Conservation (phyloP, 2,329 filamentous ascomycete species). For the Stagonosporopsis vannaccii region DNA sequence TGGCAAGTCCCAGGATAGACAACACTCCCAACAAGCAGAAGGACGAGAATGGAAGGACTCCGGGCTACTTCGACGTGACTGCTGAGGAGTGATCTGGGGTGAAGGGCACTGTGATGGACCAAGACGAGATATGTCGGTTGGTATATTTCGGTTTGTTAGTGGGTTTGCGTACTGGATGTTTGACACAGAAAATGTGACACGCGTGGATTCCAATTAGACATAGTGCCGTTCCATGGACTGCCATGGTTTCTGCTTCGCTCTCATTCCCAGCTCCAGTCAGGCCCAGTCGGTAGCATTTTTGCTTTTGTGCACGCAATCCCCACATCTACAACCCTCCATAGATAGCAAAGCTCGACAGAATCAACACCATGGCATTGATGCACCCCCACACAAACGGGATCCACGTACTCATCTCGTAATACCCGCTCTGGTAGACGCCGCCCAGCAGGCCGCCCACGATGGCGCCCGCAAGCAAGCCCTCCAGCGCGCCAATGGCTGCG, state of each 20-base stretch:
- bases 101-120: neutral
- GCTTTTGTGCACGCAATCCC: neutral
- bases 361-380: conserved; percentile 81
- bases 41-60: neutral
- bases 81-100: neutral
- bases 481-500: conserved; percentile 72
- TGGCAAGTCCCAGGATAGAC: conserved; percentile 29
- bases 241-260: neutral
- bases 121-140: neutral
- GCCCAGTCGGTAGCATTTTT: too few species aligned
- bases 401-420: conserved; percentile 93
- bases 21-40: neutral
- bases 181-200: neutral
- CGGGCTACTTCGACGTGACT: conserved; percentile 6
- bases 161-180: neutral
- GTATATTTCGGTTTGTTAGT: conserved; percentile 8
- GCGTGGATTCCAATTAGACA: neutral
- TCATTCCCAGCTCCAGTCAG: neutral
- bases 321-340: conserved; percentile 76
- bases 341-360: conserved; percentile 91
- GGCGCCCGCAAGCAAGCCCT: conserved; percentile 81
- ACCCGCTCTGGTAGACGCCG: conserved; percentile 80
- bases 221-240: neutral
- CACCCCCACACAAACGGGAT: conserved; percentile 88
- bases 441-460: conserved; percentile 86